A percentile compares a stretch with the other conserved stretches of the same genome.
Evolutionary conservation across 2,329 filamentous ascomycete species (phyloP).

Genomic region (Pyrenochaeta sp.): DNA sequence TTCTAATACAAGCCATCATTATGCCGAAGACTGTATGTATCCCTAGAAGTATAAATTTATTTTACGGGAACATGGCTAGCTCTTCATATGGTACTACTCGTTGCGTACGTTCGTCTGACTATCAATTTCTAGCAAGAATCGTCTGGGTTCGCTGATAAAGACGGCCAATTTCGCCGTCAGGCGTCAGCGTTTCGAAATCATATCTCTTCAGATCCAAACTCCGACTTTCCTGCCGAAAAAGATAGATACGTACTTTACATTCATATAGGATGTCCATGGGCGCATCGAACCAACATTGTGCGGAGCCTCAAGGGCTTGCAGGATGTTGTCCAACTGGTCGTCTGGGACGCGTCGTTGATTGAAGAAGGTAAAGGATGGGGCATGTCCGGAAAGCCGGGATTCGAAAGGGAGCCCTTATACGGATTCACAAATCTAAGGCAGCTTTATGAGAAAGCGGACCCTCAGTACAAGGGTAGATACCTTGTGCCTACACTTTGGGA

Average conservation of each 20-base stretch:
- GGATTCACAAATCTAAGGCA: constrained; percentile 57
- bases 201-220: constrained; percentile 59
- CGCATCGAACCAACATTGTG: constrained; percentile 58
- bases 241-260: constrained; percentile 67
- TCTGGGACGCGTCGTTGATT: constrained; percentile 45
- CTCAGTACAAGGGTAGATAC: constrained; percentile 62
- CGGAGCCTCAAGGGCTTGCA: constrained; percentile 58
- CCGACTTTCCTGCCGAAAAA: constrained; percentile 59
- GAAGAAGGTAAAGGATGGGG: constrained; percentile 36
- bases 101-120: neutral
- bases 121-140: neutral
- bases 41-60: neutral
- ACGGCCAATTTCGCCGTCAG: constrained; percentile 65
- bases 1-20: too few relatives aligned
- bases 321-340: constrained; percentile 56
- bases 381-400: constrained; percentile 22
- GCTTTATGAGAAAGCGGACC: constrained; percentile 74
- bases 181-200: constrained; percentile 63
- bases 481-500: constrained; percentile 81
- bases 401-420: constrained; percentile 27
- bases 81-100: neutral
- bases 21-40: too few relatives aligned
- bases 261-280: constrained; percentile 68
- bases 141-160: constrained; percentile 44
- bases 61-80: neutral